phyloP scores from a whole-genome alignment of 2,329 filamentous ascomycete species.

The Grosmannia penicillata region DNA sequence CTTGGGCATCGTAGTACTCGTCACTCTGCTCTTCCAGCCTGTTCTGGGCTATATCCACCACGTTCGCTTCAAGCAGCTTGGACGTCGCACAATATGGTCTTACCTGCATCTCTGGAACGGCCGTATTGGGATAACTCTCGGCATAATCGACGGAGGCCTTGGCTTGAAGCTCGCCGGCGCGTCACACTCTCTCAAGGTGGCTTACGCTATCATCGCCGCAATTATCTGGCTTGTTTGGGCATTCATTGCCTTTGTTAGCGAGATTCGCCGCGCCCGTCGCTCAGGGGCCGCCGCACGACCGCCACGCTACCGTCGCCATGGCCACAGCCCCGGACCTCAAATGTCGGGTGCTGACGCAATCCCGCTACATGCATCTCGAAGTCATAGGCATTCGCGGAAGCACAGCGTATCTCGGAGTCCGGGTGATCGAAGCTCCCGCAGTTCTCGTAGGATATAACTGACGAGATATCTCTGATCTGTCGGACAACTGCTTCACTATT shows the following conservation, averaged over 20 bases:
- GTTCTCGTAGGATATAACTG: too few species aligned
- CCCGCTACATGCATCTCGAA: too few species aligned
- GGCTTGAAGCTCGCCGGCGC: constrained; percentile 24
- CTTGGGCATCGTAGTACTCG: constrained; percentile 28
- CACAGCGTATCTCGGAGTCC: too few species aligned
- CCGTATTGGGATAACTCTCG: constrained; percentile 22
- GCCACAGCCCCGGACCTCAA: too few species aligned
- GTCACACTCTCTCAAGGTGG: constrained; percentile 14
- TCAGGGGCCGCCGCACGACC: too few species aligned
- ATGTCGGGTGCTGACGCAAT: too few species aligned
- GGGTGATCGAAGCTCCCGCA: too few species aligned
- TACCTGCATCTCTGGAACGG: constrained; percentile 28
- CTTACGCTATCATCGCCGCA: constrained; percentile 23
- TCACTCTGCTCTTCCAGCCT: constrained; percentile 24
- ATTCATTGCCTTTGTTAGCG: constrained; percentile 16
- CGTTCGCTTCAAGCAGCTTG: constrained; percentile 20
- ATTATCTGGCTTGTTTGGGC: constrained; percentile 24
- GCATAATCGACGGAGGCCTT: constrained; percentile 29
- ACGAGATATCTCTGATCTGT: too few species aligned
- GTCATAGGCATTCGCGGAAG: too few species aligned
- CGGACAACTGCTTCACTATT: too few species aligned
- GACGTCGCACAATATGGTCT: constrained; percentile 24
- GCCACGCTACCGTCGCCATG: too few species aligned
- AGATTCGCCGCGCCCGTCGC: constrained; percentile 17
- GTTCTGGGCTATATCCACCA: constrained; percentile 28